Conservation (phyloP, 2,329 filamentous ascomycete species). For the Beauveria bassiana region DNA sequence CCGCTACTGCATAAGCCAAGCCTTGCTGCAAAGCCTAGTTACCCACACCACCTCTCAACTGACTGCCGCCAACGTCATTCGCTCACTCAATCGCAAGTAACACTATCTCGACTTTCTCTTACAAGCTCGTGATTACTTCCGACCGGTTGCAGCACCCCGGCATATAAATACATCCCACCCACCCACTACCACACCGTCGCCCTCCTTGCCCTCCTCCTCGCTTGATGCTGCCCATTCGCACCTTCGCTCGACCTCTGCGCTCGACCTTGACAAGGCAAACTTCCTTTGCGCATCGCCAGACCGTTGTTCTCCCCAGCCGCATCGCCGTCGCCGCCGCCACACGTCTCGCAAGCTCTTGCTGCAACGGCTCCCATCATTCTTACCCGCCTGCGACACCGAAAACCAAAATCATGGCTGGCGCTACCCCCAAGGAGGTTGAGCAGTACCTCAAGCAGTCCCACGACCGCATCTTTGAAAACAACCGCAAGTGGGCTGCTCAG, state of each 20-base stretch:
- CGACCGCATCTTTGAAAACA: slow-evolving; percentile 62
- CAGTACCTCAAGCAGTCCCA: slow-evolving; percentile 56
- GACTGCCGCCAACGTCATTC: slow-evolving; percentile 5
- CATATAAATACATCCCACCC: not conserved
- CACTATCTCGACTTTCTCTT: slow-evolving; percentile 8
- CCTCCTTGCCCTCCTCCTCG: not conserved
- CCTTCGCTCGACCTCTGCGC: slow-evolving; percentile 8
- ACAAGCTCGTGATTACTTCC: slow-evolving; percentile 1
- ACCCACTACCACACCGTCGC: not conserved
- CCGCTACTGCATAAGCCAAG: slow-evolving; percentile 1
- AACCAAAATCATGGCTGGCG: slow-evolving; percentile 21
- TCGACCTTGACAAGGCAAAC: not conserved
- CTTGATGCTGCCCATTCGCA: slow-evolving; percentile 11
- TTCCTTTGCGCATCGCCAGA: not conserved
- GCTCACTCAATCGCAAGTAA: not conserved
- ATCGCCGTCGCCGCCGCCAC: not conserved
- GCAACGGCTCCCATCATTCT: not conserved
- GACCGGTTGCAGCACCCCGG: not conserved
- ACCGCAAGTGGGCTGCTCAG: slow-evolving; percentile 55
- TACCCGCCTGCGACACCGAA: not conserved
- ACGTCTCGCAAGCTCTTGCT: slow-evolving; percentile 8
- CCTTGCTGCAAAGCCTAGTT: not conserved
- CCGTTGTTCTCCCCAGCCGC: not conserved
- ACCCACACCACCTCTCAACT: slow-evolving; percentile 4
- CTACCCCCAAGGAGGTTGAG: slow-evolving; percentile 33